A percentile compares a stretch with the other conserved stretches of the same genome.
These are phyloP conservation scores for Mentha longifolia DNA, from an alignment of 257 asterid species.

Conservation along the genomic window DNA sequence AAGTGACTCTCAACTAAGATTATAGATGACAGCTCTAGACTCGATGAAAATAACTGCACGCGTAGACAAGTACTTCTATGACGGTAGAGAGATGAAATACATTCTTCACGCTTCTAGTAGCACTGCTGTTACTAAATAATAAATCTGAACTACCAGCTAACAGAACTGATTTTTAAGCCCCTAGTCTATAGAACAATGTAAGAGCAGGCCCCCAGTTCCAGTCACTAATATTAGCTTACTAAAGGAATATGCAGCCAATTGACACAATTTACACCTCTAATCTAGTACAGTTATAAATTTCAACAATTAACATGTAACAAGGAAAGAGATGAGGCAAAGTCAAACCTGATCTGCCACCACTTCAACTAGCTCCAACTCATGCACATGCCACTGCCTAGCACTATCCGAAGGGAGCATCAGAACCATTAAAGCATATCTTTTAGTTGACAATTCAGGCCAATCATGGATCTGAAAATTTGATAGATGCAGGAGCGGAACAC, in stretches of 20 bases:
- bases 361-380: slow-evolving; percentile 97
- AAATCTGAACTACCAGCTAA: too few species aligned
- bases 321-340: slow-evolving; percentile 19
- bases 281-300: background rate
- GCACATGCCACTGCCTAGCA: slow-evolving; percentile 97
- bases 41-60: slow-evolving; percentile 36
- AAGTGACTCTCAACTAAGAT: slow-evolving; percentile 20
- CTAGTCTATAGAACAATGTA: background rate
- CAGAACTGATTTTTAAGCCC: too few species aligned
- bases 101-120: slow-evolving; percentile 23
- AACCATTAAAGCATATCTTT: slow-evolving; percentile 94
- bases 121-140: too few species aligned
- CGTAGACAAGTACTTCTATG: slow-evolving; percentile 18
- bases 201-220: background rate
- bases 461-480: slow-evolving; percentile 91
- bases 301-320: slow-evolving; percentile 2
- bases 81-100: slow-evolving; percentile 10
- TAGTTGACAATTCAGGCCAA: slow-evolving; percentile 96
- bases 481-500: slow-evolving; percentile 87
- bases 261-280: background rate
- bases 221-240: slow-evolving; percentile 13
- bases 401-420: slow-evolving; percentile 94
- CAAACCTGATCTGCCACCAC: slow-evolving; percentile 98
- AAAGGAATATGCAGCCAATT: slow-evolving; percentile 4
- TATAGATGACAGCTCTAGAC: slow-evolving; percentile 4